A percentile compares a stretch with the other conserved stretches of the same genome.
Conservation (phyloP, 805 yeast genomes). For the Phaffomyces antillensis region DNA sequence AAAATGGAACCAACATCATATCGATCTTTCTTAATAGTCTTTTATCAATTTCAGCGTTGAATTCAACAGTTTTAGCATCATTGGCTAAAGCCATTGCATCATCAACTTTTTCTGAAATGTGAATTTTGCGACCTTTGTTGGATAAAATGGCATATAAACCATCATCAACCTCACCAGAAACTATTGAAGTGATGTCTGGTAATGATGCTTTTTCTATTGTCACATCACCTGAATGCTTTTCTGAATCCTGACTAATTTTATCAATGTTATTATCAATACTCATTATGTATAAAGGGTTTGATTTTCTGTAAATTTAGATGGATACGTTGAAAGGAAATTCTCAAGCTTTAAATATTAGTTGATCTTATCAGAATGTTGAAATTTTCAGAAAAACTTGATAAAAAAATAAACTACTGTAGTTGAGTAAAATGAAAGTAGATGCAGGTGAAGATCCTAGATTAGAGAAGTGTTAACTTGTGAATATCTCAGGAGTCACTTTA, state of each 20-base stretch:
- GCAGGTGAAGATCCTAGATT: no score
- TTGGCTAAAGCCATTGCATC: constrained; percentile 3
- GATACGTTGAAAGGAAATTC: no score
- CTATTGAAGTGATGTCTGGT: neutral
- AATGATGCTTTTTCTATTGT: neutral
- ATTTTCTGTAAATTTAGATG: no score
- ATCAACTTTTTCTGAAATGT: neutral
- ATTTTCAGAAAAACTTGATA: no score
- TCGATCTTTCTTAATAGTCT: constrained; percentile 29
- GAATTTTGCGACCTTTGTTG: neutral
- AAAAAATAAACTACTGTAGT: no score
- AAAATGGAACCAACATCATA: constrained; percentile 27
- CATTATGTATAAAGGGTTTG: no score
- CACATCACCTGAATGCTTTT: neutral
- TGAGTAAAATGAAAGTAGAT: no score
- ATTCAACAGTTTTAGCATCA: constrained; percentile 7
- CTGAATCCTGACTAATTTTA: neutral
- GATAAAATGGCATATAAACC: neutral
- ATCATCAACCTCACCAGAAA: neutral
- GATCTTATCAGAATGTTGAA: no score
- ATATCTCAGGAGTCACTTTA: no score
- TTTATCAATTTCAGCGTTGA: constrained; percentile 3
- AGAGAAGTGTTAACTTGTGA: no score
- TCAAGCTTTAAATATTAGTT: no score
- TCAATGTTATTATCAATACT: no score